Base-by-base conservation (phyloP, 2,329 filamentous ascomycete genomes). In the Colletotrichum sp. region DNA sequence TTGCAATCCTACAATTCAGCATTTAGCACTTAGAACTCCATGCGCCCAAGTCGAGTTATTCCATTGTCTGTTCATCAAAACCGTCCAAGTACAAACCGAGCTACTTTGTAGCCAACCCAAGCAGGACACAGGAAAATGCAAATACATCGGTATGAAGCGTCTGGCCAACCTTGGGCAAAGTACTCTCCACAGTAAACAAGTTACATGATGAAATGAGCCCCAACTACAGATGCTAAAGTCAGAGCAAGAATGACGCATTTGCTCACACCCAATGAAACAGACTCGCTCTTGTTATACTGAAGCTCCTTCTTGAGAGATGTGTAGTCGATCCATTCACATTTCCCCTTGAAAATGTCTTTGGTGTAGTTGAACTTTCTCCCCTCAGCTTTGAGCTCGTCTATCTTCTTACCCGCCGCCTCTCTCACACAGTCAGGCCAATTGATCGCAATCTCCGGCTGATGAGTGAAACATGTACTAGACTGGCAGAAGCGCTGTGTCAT, bases 61-160 rank as follows among this genome's bases (percentile, higher is more conserved):
- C n/a, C n/a, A n/a, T n/a, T n/a, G n/a, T n/a, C n/a, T n/a, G n/a
- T 8, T n/a, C 18, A 12, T 2, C 18, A 49, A 5, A 12, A 3
- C 10, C 18, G 2, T 21, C 44, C 10, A 21, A 12, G 44, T 49
- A 21, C 9, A 13, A 12, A 49, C 3, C 3, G 44, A 3, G 44
- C n/a, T 21, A 21, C 0, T 13, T 0, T 49, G 44, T 6, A 0
- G 1, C 1, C n/a, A 49, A 49, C 2, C 3, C 9, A 49, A 49
- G n/a, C 10, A 12, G 0, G 8, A 0, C 9, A 0, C 8, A 44
- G 44, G 44, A 21, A 1, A 49, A n/a, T 13, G 13, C 0, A 21
- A 12, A 0, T 21, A n/a, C 9, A 52, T 52, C n/a, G n/a, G n/a
- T n/a, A n/a, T n/a, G n/a, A n/a, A 52, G 44, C 10, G 6, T 52